Base-by-base conservation (phyloP, 208 protist species). In the Leishmania martiniquensis region DNA sequence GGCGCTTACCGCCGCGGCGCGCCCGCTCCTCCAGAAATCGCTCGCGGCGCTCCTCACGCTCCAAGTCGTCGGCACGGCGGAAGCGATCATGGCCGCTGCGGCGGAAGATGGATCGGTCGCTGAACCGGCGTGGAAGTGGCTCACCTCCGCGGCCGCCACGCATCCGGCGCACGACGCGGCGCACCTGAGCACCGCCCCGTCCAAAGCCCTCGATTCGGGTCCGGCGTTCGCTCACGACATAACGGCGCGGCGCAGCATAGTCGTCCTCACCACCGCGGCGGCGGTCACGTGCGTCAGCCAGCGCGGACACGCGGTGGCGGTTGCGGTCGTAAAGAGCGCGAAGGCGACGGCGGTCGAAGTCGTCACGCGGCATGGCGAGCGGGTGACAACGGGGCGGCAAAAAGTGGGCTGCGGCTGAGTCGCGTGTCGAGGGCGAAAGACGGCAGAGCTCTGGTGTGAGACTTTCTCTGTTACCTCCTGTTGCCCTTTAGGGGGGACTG, bases 131-230 rank as follows among this genome's bases (percentile, higher is more conserved):
- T 45, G 75, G 22, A 51, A 75, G 75, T 9, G 51, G 39, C 37
- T 70, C 49, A 7, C 63, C 60, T 1, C 4, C 25, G 3, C 45
- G 45, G 2, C 59, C 62, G 5, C 60, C 74, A 34, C 65, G 47
- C 22, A 59, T 76, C 22, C 78, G 72, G 44, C 86, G 84, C 63
- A 84, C 84, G 7, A 92, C 85, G 22, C 84, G 85, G 37, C 85
- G 91, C 63, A 95, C 80, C 83, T 95, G 92, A 62, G 69, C 42
- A 25, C 90, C 92, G 45, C 92, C 92, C 32, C 88, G 88, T 55
- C 94, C 94, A 67, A 97, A 97, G 85, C 94, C 94, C 81, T 95
- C 91, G 0, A 89, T 59, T 17, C 87, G 94, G 47, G 89, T 92
- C 44, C 82, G 84, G 75, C 85, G 85, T 78, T 91, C 94, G 45